Evolutionary conservation across 306 rosid species (phyloP).

Genomic region (Pterocarpus macrocarpus): DNA sequence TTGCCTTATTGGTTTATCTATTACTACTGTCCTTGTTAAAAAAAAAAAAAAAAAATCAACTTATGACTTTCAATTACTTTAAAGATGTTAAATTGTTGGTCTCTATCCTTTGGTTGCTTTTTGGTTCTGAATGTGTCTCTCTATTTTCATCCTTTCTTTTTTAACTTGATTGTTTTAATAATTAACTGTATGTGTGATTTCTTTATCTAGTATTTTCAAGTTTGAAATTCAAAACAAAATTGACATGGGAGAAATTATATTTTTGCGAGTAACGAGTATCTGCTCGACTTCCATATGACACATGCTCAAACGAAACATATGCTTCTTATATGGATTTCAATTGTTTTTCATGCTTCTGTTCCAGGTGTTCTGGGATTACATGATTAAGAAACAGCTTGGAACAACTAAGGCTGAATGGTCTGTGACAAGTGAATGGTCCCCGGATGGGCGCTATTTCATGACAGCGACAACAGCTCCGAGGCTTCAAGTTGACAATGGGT

Average conservation of each 20-base stretch:
- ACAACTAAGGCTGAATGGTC: slow-evolving; percentile 89
- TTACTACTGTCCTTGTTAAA: slow-evolving; percentile 3
- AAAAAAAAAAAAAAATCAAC: not conserved
- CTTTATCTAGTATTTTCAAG: slow-evolving; percentile 7
- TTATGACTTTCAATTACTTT: slow-evolving; percentile 28
- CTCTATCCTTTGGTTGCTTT: slow-evolving; percentile 27
- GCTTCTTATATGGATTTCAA: slow-evolving; percentile 37
- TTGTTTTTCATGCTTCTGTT: slow-evolving; percentile 36
- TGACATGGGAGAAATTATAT: not conserved
- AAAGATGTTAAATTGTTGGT: slow-evolving; percentile 17
- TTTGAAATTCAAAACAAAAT: not conserved
- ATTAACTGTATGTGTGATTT: not conserved
- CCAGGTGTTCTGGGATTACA: slow-evolving; percentile 94
- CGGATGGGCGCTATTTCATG: slow-evolving; percentile 95
- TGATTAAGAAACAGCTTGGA: slow-evolving; percentile 73
- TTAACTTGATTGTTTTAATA: not conserved
- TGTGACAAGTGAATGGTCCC: slow-evolving; percentile 96
- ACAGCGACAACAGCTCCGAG: slow-evolving; percentile 98
- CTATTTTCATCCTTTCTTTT: not conserved
- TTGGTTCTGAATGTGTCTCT: slow-evolving; percentile 17
- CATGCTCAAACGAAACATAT: not conserved
- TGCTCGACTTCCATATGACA: slow-evolving; percentile 20
- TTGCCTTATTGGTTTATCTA: slow-evolving; percentile 19
- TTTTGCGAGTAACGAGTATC: slow-evolving; percentile 8
- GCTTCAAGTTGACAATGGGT: slow-evolving; percentile 98